A percentile compares a stretch with the other conserved stretches of the same genome.
phyloP scores from a whole-genome alignment of 257 asterid species.

The Jaltomata sinuosa region DNA sequence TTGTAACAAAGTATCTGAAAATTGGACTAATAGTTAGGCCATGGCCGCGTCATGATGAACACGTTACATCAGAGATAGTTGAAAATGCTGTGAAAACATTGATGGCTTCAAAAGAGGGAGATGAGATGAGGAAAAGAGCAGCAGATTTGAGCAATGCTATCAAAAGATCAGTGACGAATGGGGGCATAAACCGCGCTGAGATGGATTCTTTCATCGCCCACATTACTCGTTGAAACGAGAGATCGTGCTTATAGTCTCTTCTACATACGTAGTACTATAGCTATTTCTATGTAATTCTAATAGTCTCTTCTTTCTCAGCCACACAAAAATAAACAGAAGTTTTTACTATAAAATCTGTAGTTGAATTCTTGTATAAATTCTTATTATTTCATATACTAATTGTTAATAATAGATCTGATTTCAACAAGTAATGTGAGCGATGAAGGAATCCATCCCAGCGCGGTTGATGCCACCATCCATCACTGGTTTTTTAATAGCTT shows the following conservation, averaged over 20 bases:
- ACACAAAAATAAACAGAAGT: not conserved
- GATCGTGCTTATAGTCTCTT: no score
- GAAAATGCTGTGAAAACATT: constrained; percentile 20
- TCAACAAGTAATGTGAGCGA: not conserved
- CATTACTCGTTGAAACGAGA: not conserved
- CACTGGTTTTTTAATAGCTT: not conserved
- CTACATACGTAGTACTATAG: not conserved
- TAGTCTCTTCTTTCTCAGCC: not conserved
- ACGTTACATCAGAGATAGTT: constrained; percentile 16
- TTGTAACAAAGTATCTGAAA: constrained; percentile 25
- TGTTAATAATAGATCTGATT: not conserved
- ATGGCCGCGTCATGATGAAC: constrained; percentile 20
- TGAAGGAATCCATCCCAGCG: not conserved
- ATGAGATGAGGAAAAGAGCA: constrained; percentile 29
- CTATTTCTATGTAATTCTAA: not conserved
- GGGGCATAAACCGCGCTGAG: constrained; percentile 24
- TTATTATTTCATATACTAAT: not conserved
- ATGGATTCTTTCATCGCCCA: constrained; percentile 32
- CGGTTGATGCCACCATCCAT: not conserved
- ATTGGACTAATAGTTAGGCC: constrained; percentile 35
- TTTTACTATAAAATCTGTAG: not conserved
- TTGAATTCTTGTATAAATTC: not conserved
- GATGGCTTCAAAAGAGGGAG: constrained; percentile 31
- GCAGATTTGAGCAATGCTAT: constrained; percentile 29
- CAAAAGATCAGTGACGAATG: constrained; percentile 25